Evolutionary conservation across 75 land plant genomes (phyloP).

Genomic region (Pinus albicaulis): DNA sequence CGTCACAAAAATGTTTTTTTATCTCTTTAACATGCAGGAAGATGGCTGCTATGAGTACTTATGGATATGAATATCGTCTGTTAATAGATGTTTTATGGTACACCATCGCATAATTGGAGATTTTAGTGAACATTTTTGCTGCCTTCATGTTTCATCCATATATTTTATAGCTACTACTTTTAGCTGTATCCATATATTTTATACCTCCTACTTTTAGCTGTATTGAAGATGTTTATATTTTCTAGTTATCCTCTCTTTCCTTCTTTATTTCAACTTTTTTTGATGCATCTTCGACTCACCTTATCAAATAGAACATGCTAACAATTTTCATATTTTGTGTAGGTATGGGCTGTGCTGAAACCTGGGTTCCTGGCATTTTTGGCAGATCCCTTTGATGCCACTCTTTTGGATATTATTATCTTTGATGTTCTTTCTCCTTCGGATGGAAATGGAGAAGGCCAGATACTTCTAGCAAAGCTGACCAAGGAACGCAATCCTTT

Average conservation of each 20-base stretch:
- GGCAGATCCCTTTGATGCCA: conserved; percentile 82
- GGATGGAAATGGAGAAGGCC: conserved; percentile 86
- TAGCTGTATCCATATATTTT: neutral
- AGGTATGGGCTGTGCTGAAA: conserved; percentile 99
- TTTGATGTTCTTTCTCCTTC: conserved; percentile 91
- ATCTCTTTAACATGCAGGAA: neutral
- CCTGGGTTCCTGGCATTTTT: conserved; percentile 96
- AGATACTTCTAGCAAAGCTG: conserved; percentile 70
- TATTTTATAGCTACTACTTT: neutral
- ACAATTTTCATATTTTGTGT: neutral
- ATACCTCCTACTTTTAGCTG: neutral
- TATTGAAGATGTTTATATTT: neutral
- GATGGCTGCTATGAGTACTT: neutral
- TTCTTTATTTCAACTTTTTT: neutral
- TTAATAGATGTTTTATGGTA: conserved; percentile 3
- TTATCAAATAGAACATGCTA: conserved; percentile 4
- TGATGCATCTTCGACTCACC: neutral
- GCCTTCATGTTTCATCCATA: neutral
- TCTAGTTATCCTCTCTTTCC: neutral
- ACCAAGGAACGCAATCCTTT: conserved; percentile 85
- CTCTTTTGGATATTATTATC: conserved; percentile 84
- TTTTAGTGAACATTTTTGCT: neutral
- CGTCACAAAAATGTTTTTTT: neutral
- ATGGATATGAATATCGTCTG: neutral
- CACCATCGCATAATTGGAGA: neutral